Evolutionary conservation across 148 eudicot genomes (phyloP), one percentile per base, ranked within the genome.

Genomic region (Vaccinium vitisidaea): DNA sequence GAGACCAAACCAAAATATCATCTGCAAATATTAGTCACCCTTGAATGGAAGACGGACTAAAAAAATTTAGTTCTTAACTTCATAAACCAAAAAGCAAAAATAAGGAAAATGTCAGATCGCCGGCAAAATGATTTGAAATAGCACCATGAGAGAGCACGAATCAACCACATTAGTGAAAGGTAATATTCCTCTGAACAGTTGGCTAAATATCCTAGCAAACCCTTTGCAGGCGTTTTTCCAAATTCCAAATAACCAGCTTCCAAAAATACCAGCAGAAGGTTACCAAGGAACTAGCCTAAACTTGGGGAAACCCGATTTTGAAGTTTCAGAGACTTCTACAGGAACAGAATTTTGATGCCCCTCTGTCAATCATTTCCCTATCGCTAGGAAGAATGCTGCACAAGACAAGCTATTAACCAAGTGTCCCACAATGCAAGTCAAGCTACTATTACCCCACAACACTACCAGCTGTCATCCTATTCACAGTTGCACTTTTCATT

Each of bases 231-330:
- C 49, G 16, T 8, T 49, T 46, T 76, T 48, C 23, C 55, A 25
- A 78, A 50, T 78, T 25, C 80, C 79, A 3, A 78, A 78, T 25
- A 79, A 53, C 27, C 12, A 25, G n/a, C 49, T 53, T 27, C 63
- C 81, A 16, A 25, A 30, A 11, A 54, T 27, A 56, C 81, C 21
- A 53, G 19, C 39, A 52, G 65, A 79, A 54, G 9, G 25, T 79
- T 53, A 16, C 36, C 21, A 81, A 81, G 48, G 52, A 81, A 65
- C 71, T 80, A 75, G 52, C 53, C 27, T 75, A 75, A 75, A 73
- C 49, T 63, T 5, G 53, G 71, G 46, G 52, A 21, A 80, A 59
- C 25, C 71, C 59, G 27, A 36, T 80, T 36, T 36, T 58, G n/a
- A 55, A 80, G 18, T 80, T 36, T 32, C 67, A 30, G 49, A 55